Percentiles rank a stretch among this genome's conserved stretches.
Evolutionary conservation across 495 filamentous ascomycete genomes (phyloP).

Genomic region (Cryomyces minteri): DNA sequence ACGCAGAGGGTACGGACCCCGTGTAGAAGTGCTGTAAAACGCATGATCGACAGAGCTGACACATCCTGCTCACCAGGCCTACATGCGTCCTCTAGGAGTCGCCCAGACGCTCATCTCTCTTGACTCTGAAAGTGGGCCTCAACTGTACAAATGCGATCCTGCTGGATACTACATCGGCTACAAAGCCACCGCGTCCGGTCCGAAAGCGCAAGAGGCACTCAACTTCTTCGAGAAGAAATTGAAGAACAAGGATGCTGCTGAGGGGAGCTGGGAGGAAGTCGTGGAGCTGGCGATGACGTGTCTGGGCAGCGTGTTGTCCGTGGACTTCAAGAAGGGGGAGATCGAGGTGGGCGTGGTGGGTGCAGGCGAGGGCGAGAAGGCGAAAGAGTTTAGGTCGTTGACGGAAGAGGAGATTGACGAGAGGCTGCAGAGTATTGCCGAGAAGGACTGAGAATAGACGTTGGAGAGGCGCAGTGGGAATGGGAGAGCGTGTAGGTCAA

Average conservation of each 20-base stretch:
- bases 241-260: constrained; percentile 94
- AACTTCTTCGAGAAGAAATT: constrained; percentile 98
- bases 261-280: constrained; percentile 91
- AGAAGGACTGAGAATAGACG: constrained; percentile 62
- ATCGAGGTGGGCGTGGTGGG: constrained; percentile 95
- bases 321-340: constrained; percentile 99
- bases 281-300: constrained; percentile 91
- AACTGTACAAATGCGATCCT: constrained; percentile 95
- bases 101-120: constrained; percentile 87
- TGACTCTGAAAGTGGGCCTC: constrained; percentile 83
- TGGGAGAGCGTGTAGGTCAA: too few species aligned
- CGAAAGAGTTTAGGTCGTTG: constrained; percentile 76
- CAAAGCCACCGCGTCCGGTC: constrained; percentile 92
- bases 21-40: too few species aligned
- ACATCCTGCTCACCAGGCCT: constrained; percentile 40
- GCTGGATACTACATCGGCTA: constrained; percentile 96
- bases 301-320: constrained; percentile 85
- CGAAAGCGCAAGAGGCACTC: constrained; percentile 95
- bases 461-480: too few species aligned
- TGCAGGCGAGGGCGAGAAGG: constrained; percentile 49
- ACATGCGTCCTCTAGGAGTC: constrained; percentile 95
- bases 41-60: background rate
- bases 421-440: constrained; percentile 87
- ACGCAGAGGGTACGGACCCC: constrained; percentile 63
- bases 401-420: constrained; percentile 98